Evolutionary conservation across 176 grass and related monocot genomes (phyloP), one percentile per base, ranked within the genome.

Genomic region (Elaeis guineensis): DNA sequence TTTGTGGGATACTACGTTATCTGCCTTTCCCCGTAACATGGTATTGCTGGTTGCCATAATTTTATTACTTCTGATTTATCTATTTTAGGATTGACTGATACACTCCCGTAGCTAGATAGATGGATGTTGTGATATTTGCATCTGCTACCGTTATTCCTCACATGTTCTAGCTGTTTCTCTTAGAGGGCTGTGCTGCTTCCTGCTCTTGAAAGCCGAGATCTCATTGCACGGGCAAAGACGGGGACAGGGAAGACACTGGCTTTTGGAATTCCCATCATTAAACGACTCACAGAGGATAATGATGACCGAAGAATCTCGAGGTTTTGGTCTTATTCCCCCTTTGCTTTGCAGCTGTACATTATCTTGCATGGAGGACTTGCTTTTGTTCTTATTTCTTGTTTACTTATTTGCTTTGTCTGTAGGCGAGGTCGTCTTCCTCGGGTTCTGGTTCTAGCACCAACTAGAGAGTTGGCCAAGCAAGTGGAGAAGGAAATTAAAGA

Each of bases 401-500:
- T 64, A 19, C 6, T 49, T 28, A 16, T n/a, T 26, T 22, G 2
- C 18, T 21, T 5, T 16, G 21, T 23, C 15, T 6, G 7, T 71
- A 65, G 62, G 52, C 78, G 82, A 55, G 78, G 79, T 25, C 84
- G 84, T 18, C 86, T 68, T 78, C 93, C 93, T 21, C 70, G 93
- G 59, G 73, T 75, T 50, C 72, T 98, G 57, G 88, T 92, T 61
- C 84, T 98, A 54, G 93, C 93, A 67, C 93, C 93, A 63, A 98
- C 93, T 21, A 79, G 93, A 20, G 93, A 98, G n/a, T 61, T 98
- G 62, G 93, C 93, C 50, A 98, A 86, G 52, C 93, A 98, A 83
- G 93, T 98, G 16, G 93, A 98, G 82, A 98, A 98, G 67, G 93
- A 98, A 73, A 98, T 98, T 50, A 92, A 92, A 67, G 93, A 98